A percentile compares a stretch with the other conserved stretches of the same genome.
Conservation (phyloP, 257 asterid genomes). For the Scutellaria minor region DNA sequence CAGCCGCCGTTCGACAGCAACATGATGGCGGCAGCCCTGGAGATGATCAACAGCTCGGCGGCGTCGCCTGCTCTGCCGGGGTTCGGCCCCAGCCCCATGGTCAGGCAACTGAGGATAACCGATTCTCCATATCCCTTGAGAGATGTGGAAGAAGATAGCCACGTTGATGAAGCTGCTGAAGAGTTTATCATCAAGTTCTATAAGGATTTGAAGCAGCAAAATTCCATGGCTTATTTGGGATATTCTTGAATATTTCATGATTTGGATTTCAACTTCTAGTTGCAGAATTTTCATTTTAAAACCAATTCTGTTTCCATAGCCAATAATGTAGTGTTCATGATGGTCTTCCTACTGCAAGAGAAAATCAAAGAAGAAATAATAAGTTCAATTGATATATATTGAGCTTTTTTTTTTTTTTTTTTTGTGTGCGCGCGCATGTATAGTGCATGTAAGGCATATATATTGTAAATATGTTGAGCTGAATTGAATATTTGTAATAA, state of each 20-base stretch:
- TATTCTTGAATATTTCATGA: neutral
- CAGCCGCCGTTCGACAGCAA: slow-evolving; percentile 21
- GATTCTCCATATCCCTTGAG: slow-evolving; percentile 61
- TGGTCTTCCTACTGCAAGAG: no score
- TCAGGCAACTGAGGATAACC: slow-evolving; percentile 61
- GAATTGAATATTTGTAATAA: no score
- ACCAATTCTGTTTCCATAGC: no score
- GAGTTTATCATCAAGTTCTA: slow-evolving; percentile 56
- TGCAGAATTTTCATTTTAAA: no score
- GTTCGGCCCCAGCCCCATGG: slow-evolving; percentile 72
- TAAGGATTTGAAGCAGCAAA: slow-evolving; percentile 49
- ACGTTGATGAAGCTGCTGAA: slow-evolving; percentile 64
- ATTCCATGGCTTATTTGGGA: slow-evolving; percentile 29
- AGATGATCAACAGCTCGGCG: slow-evolving; percentile 42
- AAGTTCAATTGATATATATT: no score
- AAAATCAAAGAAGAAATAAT: no score
- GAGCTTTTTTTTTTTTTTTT: no score
- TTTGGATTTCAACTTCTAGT: no score
- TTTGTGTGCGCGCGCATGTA: no score
- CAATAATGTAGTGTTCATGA: no score
- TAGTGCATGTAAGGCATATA: no score
- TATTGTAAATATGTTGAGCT: no score
- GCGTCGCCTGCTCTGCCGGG: slow-evolving; percentile 72
- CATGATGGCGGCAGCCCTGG: slow-evolving; percentile 45
- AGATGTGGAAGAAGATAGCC: slow-evolving; percentile 42